phyloP scores from a whole-genome alignment of 495 filamentous ascomycete species.

The Echria macrotheca region DNA sequence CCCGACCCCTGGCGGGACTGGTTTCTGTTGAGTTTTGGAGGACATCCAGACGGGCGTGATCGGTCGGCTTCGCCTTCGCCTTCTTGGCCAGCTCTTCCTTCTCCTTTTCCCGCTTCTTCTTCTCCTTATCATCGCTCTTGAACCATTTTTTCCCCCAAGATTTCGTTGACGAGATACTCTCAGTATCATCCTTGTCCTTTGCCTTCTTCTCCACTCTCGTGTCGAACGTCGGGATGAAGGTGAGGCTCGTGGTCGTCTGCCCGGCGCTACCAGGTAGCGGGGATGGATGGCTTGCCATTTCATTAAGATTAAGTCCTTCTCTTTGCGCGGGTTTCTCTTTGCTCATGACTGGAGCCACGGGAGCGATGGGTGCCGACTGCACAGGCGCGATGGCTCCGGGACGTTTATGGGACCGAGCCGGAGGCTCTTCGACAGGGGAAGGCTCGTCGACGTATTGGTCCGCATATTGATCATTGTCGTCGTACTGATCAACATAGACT shows the following conservation, averaged over 20 bases:
- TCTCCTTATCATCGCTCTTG: constrained; percentile 42
- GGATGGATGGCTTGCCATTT: constrained; percentile 58
- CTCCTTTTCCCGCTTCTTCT: constrained; percentile 47
- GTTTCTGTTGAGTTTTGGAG: constrained; percentile 74
- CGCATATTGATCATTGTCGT: not conserved
- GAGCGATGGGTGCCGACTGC: constrained; percentile 13
- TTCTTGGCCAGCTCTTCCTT: constrained; percentile 51
- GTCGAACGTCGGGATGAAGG: constrained; percentile 81
- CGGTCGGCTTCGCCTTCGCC: constrained; percentile 50
- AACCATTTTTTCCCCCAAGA: constrained; percentile 74
- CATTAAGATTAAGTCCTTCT: constrained; percentile 46
- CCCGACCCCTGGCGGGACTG: constrained; percentile 58
- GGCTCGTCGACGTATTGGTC: not conserved
- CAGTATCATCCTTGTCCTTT: constrained; percentile 49
- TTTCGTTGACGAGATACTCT: constrained; percentile 51
- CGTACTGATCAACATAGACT: constrained; percentile 17
- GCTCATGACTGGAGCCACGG: constrained; percentile 9
- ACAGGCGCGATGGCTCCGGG: constrained; percentile 33
- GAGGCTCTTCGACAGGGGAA: constrained; percentile 33
- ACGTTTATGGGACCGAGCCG: constrained; percentile 44
- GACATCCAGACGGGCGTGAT: constrained; percentile 73
- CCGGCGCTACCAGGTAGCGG: constrained; percentile 65
- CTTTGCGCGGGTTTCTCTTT: constrained; percentile 15
- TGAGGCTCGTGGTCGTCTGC: constrained; percentile 65
- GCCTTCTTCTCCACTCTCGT: constrained; percentile 51